Conservation (phyloP, 1,284 basidiomycete species). For the Athelia sp. region DNA sequence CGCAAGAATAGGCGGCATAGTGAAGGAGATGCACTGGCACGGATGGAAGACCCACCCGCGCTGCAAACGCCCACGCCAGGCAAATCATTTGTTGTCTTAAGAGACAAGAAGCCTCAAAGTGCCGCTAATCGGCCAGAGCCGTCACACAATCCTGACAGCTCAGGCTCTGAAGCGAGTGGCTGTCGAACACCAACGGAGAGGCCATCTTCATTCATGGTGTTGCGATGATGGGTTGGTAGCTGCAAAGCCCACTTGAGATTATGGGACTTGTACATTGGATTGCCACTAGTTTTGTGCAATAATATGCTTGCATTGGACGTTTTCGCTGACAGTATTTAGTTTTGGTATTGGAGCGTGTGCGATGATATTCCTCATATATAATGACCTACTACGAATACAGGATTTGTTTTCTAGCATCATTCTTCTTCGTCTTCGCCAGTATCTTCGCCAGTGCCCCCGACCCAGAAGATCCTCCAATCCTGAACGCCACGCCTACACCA, state of each 20-base stretch:
- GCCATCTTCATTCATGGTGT: constrained; percentile 24
- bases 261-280: no score
- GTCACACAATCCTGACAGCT: neutral
- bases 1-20: constrained; percentile 55
- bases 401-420: constrained; percentile 1
- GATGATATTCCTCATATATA: neutral
- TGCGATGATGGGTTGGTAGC: constrained; percentile 13
- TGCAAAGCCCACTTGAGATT: no score
- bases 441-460: constrained; percentile 49
- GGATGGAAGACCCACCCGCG: constrained; percentile 31
- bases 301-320: neutral
- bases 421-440: constrained; percentile 14
- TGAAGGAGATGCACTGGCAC: constrained; percentile 37
- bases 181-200: neutral
- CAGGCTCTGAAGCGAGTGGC: constrained; percentile 3
- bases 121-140: neutral
- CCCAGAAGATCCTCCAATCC: constrained; percentile 77
- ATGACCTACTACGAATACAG: neutral
- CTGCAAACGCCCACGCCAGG: constrained; percentile 24
- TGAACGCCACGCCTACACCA: constrained; percentile 65
- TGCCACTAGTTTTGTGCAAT: no score
- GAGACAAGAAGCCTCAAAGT: constrained; percentile 29
- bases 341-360: neutral
- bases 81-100: constrained; percentile 67
- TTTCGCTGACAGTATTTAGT: constrained; percentile 1